Percentiles rank a stretch among this genome's conserved stretches.
phyloP scores from a whole-genome alignment of 2,329 filamentous ascomycete species.

The Cryphonectria carpinicola region DNA sequence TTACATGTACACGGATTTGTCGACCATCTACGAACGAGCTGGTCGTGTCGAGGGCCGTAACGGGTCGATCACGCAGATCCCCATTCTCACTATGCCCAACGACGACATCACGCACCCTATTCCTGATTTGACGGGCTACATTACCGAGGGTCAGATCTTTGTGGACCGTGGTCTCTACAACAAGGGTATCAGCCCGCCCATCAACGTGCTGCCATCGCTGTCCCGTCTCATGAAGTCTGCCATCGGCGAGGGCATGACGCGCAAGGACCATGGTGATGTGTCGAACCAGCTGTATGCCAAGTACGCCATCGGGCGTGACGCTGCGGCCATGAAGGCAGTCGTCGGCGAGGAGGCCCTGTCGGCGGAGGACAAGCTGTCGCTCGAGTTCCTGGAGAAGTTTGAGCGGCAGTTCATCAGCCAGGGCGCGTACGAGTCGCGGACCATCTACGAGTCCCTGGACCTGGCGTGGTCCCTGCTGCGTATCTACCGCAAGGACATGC shows the following conservation, averaged over 20 bases:
- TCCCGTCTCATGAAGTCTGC: slow-evolving; percentile 99
- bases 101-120: slow-evolving; percentile 99
- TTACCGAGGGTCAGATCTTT: slow-evolving; percentile 98
- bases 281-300: slow-evolving; percentile 99
- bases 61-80: slow-evolving; percentile 98
- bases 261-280: slow-evolving; percentile 96
- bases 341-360: slow-evolving; percentile 97
- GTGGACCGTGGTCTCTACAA: slow-evolving; percentile 92
- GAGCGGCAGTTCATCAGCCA: slow-evolving; percentile 94
- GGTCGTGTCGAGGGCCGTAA: slow-evolving; percentile 97
- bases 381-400: slow-evolving; percentile 98
- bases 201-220: slow-evolving; percentile 96
- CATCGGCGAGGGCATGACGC: slow-evolving; percentile 95
- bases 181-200: slow-evolving; percentile 97
- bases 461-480: slow-evolving; percentile 94
- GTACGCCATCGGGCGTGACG: slow-evolving; percentile 98
- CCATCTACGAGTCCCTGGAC: slow-evolving; percentile 91
- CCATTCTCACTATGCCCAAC: slow-evolving; percentile 99
- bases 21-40: slow-evolving; percentile 98
- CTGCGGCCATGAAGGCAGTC: slow-evolving; percentile 98
- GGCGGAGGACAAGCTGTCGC: slow-evolving; percentile 94
- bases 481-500: slow-evolving; percentile 96
- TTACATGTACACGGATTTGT: slow-evolving; percentile 99
- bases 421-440: slow-evolving; percentile 87
- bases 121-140: slow-evolving; percentile 97